Base-by-base conservation (phyloP, 352 stramenopile genomes). In the Pythium brachiatum region DNA sequence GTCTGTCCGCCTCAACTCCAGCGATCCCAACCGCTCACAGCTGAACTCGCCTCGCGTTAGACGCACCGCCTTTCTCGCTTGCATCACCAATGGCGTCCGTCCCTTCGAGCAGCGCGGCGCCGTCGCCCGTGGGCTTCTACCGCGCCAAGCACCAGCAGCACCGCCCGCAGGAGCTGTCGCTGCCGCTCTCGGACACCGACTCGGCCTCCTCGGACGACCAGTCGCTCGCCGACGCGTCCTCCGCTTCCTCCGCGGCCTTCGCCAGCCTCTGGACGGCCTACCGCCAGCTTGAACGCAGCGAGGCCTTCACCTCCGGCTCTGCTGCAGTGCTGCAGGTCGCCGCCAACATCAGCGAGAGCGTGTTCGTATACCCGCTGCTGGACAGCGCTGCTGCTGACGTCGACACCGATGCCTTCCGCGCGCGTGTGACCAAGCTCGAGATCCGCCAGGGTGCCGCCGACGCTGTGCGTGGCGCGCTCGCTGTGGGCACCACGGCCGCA, bases 351-450 rank as follows among this genome's bases (percentile, higher is more conserved):
- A 86, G 66, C 60, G 69, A 83, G 53, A 88, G 73, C 62, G 77
- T 90, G 20, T 90, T 90, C 54, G 54, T 79, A 25, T 90, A 89
- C 65, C 75, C 77, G 47, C 65, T 89, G 52, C 74, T 88, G 21
- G 39, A 57, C 46, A 57, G 64, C n/a, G 66, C 53, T 21, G 23
- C 60, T 48, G 23, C 39, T 39, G 3, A 61, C 11, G 50, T 47
- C 12, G 58, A 73, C 21, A 48, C 11, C 44, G 67, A 71, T 2
- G 50, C 72, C 3, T 54, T 73, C 34, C 76, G 73, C n/a, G 81
- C 79, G n/a, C 79, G 78, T 26, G 65, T 89, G 31, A 78, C 83
- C 68, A 81, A 60, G 66, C 76, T 90, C 18, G 72, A 89, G 68
- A 83, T 88, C 64, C 75, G 79, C 41, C 27, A 64, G 2, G 79